Percentiles rank a stretch among this genome's conserved stretches.
phyloP scores from a whole-genome alignment of 2,329 filamentous ascomycete genomes.

The Fusarium pseudograminearum region DNA sequence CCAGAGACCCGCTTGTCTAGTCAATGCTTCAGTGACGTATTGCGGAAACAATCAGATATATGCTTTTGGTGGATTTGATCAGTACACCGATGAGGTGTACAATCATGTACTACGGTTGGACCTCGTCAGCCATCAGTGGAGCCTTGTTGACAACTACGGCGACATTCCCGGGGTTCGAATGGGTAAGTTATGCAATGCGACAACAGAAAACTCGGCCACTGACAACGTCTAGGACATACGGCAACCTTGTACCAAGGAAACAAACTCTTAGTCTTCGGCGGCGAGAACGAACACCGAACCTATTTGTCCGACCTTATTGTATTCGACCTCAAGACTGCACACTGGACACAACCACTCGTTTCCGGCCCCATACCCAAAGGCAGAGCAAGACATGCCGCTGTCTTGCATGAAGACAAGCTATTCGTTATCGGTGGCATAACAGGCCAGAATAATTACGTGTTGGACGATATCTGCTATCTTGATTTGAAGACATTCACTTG shows the following conservation, averaged over 20 bases:
- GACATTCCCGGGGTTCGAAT: slow-evolving; percentile 97
- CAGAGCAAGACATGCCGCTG: slow-evolving; percentile 90
- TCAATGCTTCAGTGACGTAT: slow-evolving; percentile 99
- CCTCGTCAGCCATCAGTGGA: slow-evolving; percentile 90
- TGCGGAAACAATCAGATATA: slow-evolving; percentile 98
- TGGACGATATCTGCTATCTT: slow-evolving; percentile 96
- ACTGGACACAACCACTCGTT: slow-evolving; percentile 94
- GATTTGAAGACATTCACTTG: slow-evolving; percentile 98
- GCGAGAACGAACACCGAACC: slow-evolving; percentile 96
- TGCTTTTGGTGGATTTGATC: slow-evolving; percentile 97
- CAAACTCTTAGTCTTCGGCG: slow-evolving; percentile 96
- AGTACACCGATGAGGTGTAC: slow-evolving; percentile 99
- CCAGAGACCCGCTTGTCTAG: slow-evolving; percentile 89
- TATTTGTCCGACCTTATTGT: slow-evolving; percentile 97
- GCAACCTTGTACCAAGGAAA: slow-evolving; percentile 93
- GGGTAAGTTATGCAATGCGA: slow-evolving; percentile 69
- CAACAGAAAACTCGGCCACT: slow-evolving; percentile 12
- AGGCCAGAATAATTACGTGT: slow-evolving; percentile 88
- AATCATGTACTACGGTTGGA: slow-evolving; percentile 95
- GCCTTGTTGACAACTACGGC: slow-evolving; percentile 96
- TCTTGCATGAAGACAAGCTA: slow-evolving; percentile 95
- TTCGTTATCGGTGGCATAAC: slow-evolving; percentile 97
- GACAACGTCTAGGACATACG: slow-evolving; percentile 77
- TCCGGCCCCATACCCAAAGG: slow-evolving; percentile 88
- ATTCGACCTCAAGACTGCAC: slow-evolving; percentile 92